Conservation (phyloP, 495 filamentous ascomycete genomes). For the Aspergillus homomorphus region DNA sequence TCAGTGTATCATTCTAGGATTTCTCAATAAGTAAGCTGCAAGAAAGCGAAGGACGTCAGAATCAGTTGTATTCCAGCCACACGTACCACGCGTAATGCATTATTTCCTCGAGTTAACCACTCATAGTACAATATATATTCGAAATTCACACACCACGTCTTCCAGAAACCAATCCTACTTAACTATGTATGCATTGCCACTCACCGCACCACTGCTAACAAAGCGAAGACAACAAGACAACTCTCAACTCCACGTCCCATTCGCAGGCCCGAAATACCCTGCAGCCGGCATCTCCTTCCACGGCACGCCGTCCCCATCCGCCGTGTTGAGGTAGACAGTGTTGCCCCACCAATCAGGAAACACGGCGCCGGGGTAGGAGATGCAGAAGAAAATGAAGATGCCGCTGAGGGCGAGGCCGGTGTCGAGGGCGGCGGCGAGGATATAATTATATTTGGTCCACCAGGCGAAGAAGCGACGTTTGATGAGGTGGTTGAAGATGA, state of each 20-base stretch:
- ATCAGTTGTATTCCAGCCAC: too few species aligned
- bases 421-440: conserved; percentile 7
- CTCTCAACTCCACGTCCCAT: conserved; percentile 40
- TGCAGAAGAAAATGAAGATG: conserved; percentile 22
- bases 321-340: conserved; percentile 45
- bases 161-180: not conserved
- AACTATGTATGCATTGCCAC: not conserved
- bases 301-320: conserved; percentile 40
- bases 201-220: not conserved
- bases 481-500: conserved; percentile 43
- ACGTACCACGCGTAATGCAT: too few species aligned
- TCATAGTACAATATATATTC: too few species aligned
- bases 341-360: conserved; percentile 43
- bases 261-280: conserved; percentile 44
- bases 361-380: conserved; percentile 35
- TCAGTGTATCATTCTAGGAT: too few species aligned
- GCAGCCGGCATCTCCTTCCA: conserved; percentile 39
- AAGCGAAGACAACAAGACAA: too few species aligned
- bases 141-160: not conserved
- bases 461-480: conserved; percentile 38
- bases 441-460: conserved; percentile 19
- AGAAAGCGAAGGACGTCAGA: too few species aligned
- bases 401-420: conserved; percentile 7
- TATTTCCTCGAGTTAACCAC: too few species aligned
- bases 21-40: too few species aligned